Conservation (phyloP, 1,284 basidiomycete species). For the Bondarzewia mesenterica region DNA sequence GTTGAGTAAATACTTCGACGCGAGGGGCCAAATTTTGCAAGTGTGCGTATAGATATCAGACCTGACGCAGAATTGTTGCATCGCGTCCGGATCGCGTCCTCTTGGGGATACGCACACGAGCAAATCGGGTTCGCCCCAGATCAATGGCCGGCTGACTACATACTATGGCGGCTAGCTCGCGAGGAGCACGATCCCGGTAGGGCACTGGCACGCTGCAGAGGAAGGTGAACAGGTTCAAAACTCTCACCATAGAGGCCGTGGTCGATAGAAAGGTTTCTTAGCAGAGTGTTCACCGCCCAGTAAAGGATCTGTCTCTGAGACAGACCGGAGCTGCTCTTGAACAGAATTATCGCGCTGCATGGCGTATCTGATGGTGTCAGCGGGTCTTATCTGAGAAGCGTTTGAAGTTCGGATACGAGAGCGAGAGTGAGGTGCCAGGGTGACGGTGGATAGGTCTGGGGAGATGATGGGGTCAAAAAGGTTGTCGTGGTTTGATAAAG, state of each 20-base stretch:
- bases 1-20: no score
- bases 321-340: background rate
- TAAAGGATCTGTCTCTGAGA: constrained; percentile 24
- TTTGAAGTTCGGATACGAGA: background rate
- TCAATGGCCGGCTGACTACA: no score
- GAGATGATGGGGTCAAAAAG: constrained; percentile 6
- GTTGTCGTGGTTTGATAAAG: background rate
- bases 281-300: constrained; percentile 12
- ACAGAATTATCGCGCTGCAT: background rate
- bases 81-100: no score
- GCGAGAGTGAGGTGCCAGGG: constrained; percentile 9
- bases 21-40: no score
- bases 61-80: no score
- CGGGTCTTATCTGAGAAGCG: background rate
- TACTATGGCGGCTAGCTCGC: no score
- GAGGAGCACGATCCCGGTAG: no score
- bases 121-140: no score
- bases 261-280: constrained; percentile 60
- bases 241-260: constrained; percentile 55
- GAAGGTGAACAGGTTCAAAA: no score
- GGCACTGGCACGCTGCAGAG: no score
- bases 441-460: constrained; percentile 6
- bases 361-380: constrained; percentile 1
- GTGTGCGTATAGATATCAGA: no score
- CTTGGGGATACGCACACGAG: no score